These are phyloP conservation scores for Clavispora fructus DNA, from an alignment of 805 yeast species.

Conservation along the genomic window DNA sequence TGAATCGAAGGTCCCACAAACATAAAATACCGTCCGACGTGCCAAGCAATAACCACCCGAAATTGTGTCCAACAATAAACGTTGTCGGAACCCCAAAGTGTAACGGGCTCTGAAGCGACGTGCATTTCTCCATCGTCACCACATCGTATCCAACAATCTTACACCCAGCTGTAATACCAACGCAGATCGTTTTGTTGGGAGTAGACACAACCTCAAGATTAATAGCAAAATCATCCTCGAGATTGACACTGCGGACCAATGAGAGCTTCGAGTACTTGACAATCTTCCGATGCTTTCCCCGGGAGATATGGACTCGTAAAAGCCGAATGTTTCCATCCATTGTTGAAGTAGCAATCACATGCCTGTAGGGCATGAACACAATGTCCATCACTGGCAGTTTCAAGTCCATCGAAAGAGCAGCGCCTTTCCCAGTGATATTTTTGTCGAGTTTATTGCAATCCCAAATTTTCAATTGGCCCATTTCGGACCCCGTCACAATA, in stretches of 20 bases:
- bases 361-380: constrained; percentile 46
- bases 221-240: constrained; percentile 37
- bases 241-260: constrained; percentile 9
- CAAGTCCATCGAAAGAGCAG: constrained; percentile 43
- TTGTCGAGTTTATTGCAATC: constrained; percentile 60
- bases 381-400: constrained; percentile 47
- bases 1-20: constrained; percentile 79
- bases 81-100: constrained; percentile 63
- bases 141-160: constrained; percentile 53
- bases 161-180: constrained; percentile 50
- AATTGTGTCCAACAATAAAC: constrained; percentile 49
- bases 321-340: constrained; percentile 41
- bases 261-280: constrained; percentile 20
- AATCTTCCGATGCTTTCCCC: constrained; percentile 31
- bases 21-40: constrained; percentile 69
- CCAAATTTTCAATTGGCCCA: constrained; percentile 75
- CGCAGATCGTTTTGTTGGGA: constrained; percentile 38
- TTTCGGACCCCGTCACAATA: constrained; percentile 73
- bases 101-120: constrained; percentile 47
- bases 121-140: constrained; percentile 43
- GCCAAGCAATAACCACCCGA: constrained; percentile 68
- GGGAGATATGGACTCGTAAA: constrained; percentile 27
- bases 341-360: constrained; percentile 55
- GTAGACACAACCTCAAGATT: constrained; percentile 38
- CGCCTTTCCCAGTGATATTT: constrained; percentile 46